phyloP scores from a whole-genome alignment of 2,329 filamentous ascomycete species.

The Curvularia spicifera region DNA sequence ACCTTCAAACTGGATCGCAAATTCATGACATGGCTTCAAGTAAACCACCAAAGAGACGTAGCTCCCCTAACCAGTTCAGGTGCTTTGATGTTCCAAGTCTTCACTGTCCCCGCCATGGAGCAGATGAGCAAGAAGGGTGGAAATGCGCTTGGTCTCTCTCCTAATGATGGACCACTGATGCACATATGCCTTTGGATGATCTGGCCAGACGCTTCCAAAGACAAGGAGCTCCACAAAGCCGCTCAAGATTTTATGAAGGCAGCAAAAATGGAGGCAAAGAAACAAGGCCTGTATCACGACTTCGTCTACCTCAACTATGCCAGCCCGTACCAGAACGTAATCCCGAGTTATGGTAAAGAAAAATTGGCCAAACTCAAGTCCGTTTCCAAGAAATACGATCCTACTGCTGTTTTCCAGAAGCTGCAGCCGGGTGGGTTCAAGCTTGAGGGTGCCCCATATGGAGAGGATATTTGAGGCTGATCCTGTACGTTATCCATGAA shows the following conservation, averaged over 20 bases:
- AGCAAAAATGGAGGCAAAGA: constrained; percentile 27
- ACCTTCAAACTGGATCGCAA: constrained; percentile 36
- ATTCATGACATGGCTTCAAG: constrained; percentile 27
- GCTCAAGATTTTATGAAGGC: constrained; percentile 24
- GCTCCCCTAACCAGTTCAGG: constrained; percentile 30
- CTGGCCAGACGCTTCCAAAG: constrained; percentile 22
- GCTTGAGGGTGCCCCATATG: constrained; percentile 26
- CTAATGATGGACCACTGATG: constrained; percentile 27
- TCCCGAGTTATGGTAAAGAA: constrained; percentile 51
- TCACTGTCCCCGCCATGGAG: constrained; percentile 28
- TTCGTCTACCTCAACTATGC: constrained; percentile 56
- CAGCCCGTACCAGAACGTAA: constrained; percentile 51
- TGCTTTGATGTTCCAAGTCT: constrained; percentile 29
- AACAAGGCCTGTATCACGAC: constrained; percentile 18
- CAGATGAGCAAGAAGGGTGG: constrained; percentile 37
- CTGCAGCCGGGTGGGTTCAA: constrained; percentile 32
- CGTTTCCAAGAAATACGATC: constrained; percentile 32
- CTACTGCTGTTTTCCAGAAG: constrained; percentile 28
- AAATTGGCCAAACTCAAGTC: constrained; percentile 39
- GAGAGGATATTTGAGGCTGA: not conserved
- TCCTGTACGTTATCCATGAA: too few species aligned
- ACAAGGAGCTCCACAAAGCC: constrained; percentile 16
- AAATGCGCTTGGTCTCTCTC: constrained; percentile 37
- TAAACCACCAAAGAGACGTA: constrained; percentile 16
- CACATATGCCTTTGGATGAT: constrained; percentile 22